Evolutionary conservation across 2,329 filamentous ascomycete species (phyloP), one percentile per base, ranked within the genome.

Genomic region (Neopestalotiopsis rosae): DNA sequence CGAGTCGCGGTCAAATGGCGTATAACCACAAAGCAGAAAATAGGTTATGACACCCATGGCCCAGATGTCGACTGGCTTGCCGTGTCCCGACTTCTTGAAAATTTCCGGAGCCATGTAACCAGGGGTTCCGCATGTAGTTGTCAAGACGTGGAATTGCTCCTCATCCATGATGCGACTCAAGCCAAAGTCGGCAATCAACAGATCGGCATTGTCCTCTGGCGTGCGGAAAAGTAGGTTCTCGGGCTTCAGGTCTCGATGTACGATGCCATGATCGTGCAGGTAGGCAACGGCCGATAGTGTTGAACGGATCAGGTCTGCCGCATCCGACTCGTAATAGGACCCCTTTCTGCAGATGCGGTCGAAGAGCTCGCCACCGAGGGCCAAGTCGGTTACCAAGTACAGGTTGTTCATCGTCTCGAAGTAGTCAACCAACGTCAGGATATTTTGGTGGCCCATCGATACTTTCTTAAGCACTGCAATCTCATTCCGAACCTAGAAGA

Each of bases 371-470:
- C 96, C 96, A 72, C 96, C 96, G 20, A 98, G 90, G 20, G 96
- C 96, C 40, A 99, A 92, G 78, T 99, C 96, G 58, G 96, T 98
- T 65, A 99, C 96, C 49, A 99, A 91, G 81, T 99, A 99, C 73
- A 99, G 88, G 82, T 99, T 99, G 84, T 99, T 98, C 93, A 98
- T 97, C 6, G 96, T 99, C 85, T 99, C 96, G 79, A 99, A 99
- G 83, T 98, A 99, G 84, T 99, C 96, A 76, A 98, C 96, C 69
- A 99, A 88, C 1, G 96, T 99, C 71, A 99, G 85, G 79, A 99
- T 98, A 79, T 99, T 99, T 81, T 96, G 94, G 83, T 99, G 95
- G 67, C 96, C 96, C 93, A 99, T 97, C 1, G 95, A 98, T n/a
- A 99, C 95, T 77, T 92, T 92, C 82, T 98, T 98, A 74, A 99